A percentile compares a stretch with the other conserved stretches of the same genome.
phyloP scores from a whole-genome alignment of 192 early-diverging fungal genomes.

The Linnemannia elongata region DNA sequence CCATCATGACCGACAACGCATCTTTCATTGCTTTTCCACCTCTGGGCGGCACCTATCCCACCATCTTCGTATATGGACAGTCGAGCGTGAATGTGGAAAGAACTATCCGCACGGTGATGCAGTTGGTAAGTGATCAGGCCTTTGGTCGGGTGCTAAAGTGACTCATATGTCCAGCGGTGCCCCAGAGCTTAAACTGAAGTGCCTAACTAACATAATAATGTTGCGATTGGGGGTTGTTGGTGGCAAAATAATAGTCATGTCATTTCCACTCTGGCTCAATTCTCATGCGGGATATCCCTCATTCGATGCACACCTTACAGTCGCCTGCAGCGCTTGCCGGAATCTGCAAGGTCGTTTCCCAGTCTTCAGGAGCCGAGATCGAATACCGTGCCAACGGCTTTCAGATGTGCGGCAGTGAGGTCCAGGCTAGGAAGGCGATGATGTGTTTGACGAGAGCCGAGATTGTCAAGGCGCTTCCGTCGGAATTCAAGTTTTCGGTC shows the following conservation, averaged over 20 bases:
- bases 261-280: constrained; percentile 55
- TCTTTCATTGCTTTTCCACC: constrained; percentile 72
- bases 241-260: constrained; percentile 40
- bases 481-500: constrained; percentile 80
- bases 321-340: constrained; percentile 46
- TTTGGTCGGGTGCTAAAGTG: not conserved
- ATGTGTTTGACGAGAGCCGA: constrained; percentile 66
- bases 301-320: constrained; percentile 32
- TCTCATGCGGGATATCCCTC: constrained; percentile 22
- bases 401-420: constrained; percentile 78
- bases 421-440: constrained; percentile 72
- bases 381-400: constrained; percentile 70
- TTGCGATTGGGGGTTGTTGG: too few relatives aligned
- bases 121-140: constrained; percentile 63
- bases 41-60: constrained; percentile 66
- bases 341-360: constrained; percentile 61
- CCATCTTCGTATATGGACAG: constrained; percentile 74
- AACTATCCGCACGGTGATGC: constrained; percentile 77
- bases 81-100: constrained; percentile 79
- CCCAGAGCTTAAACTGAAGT: not conserved
- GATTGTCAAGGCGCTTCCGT: constrained; percentile 57
- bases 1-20: constrained; percentile 86
- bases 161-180: not conserved
- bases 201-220: not conserved
- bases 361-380: constrained; percentile 73